Base-by-base conservation (phyloP, 345 rosid species). In the Dovyalis caffra region DNA sequence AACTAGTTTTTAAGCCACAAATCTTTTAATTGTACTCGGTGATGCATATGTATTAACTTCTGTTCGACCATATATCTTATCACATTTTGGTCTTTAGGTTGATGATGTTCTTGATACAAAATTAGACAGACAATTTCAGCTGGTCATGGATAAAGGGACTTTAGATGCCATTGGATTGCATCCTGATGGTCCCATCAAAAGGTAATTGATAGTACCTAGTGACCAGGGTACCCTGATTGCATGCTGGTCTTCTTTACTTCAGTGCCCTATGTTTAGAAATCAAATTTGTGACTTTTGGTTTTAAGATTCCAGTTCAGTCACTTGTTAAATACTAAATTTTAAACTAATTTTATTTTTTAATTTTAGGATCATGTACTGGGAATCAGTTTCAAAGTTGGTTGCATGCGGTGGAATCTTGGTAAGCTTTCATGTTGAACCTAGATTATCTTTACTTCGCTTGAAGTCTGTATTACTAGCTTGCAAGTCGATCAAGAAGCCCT, bases 81-180 rank as follows among this genome's bases (percentile, higher is more conserved):
- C 28, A 56, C 32, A 29, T 68, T 43, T 71, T 72, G 49, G 43
- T 34, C 7, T 67, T 68, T 74, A 95, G 99, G 99, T 88, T 79
- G 98, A 93, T 83, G 98, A 93, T 82, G 81, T 93, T 83, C 92
- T 95, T 29, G 92, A 91, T 31, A 91, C 95, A 51, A 95, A 93
- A 72, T 58, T 93, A 79, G 88, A 87, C 47, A 82, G 81, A 68
- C 90, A 87, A 74, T 95, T 90, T 86, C 85, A 81, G 79, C 92
- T 93, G 79, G 97, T 93, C 77, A 86, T 95, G 87, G 99, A 95
- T 85, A 93, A 95, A 86, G 99, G 98, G 71, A 95, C 99, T 45
- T 81, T 95, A 53, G 99, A 95, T 86, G 99, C 98, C 64, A 90
- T 95, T 77, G 98, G 99, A 60, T 86, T 95, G 89, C 98, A 95